Base-by-base conservation (phyloP, 2,329 filamentous ascomycete genomes). In the Diaporthe ampelina region DNA sequence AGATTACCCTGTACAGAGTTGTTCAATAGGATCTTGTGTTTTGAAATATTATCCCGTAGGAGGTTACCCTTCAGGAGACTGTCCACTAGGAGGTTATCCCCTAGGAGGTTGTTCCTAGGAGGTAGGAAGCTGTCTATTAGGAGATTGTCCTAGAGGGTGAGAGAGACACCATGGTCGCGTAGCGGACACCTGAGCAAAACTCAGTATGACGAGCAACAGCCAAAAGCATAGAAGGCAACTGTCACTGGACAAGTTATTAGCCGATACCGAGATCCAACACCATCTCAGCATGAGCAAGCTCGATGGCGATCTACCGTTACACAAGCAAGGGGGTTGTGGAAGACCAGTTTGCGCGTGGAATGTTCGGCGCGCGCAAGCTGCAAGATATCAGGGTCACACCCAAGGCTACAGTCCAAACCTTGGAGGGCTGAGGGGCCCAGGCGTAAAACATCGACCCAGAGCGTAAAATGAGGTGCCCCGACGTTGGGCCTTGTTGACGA, bases 331-430 rank as follows among this genome's bases (percentile, higher is more conserved):
- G 40, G 40, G 6, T 43, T 43, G 40, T 9, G 24, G 29, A 67
- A 35, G 61, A 15, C 45, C 26, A 37, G 63, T 67, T 67, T 67
- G 63, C 37, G 29, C 43, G 32, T 67, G 21, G 63, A 67, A 67
- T 26, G 45, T 67, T 67, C 63, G 13, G 63, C 29, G 63, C 21
- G 61, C 45, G 45, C 63, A 13, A 13, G 4, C 63, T 26, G 45
- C 61, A 50, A 13, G 29, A 32, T 52, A 37, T 37, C 29, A 67
- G 61, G 43, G 61, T 67, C 61, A 65, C 59, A 50, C 19, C 43
- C 17, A 50, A 19, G 45, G 61, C 43, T 65, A 35, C 61, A 32
- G 43, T 50, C 15, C 43, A n/a, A 67, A 67, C 43, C 61, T 67
- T 67, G 61, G 45, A 52, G 43, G 61, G 45, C 45, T 37, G 61